Percentiles rank a stretch among this genome's conserved stretches.
These are phyloP conservation scores for Parastagonospora nodorum DNA, from an alignment of 2,329 filamentous ascomycete species.

Conservation along the genomic window DNA sequence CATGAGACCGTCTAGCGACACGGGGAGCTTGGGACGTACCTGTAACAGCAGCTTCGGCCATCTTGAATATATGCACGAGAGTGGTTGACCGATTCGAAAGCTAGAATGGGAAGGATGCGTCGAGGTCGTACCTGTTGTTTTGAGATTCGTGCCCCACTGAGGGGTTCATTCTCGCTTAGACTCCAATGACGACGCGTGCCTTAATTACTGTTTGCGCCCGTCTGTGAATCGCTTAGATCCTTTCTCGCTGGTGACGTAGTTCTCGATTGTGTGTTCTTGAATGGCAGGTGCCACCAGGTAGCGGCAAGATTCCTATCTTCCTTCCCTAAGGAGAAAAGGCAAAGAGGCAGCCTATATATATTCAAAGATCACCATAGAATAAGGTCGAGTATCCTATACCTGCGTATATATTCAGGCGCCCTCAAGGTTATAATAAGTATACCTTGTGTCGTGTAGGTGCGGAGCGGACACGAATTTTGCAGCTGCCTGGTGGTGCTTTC, in stretches of 20 bases:
- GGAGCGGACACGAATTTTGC: too few species aligned
- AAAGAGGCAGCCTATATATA: too few species aligned
- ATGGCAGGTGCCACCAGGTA: too few species aligned
- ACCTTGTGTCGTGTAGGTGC: too few species aligned
- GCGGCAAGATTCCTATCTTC: too few species aligned
- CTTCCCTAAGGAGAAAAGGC: too few species aligned
- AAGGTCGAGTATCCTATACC: too few species aligned
- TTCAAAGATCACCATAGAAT: too few species aligned
- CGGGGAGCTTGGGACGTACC: slow-evolving; percentile 28
- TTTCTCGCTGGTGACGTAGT: slow-evolving; percentile 6
- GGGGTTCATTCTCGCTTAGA: slow-evolving; percentile 40
- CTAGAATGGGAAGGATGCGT: slow-evolving; percentile 29
- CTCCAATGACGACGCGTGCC: slow-evolving; percentile 29
- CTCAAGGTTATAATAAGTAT: too few species aligned
- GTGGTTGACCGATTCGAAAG: slow-evolving; percentile 24
- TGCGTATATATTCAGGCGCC: too few species aligned
- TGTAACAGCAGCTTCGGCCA: slow-evolving; percentile 41
- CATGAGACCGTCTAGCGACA: not conserved
- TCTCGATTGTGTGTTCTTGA: not conserved
- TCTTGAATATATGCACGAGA: slow-evolving; percentile 34
- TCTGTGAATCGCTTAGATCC: not conserved
- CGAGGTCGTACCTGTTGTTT: slow-evolving; percentile 36
- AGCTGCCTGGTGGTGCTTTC: too few species aligned
- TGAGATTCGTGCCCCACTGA: slow-evolving; percentile 37
- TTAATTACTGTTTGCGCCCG: slow-evolving; percentile 6